Evolutionary conservation across 805 yeast genomes (phyloP), one percentile per base, ranked within the genome.

Genomic region (Saturnispora zaruensis): DNA sequence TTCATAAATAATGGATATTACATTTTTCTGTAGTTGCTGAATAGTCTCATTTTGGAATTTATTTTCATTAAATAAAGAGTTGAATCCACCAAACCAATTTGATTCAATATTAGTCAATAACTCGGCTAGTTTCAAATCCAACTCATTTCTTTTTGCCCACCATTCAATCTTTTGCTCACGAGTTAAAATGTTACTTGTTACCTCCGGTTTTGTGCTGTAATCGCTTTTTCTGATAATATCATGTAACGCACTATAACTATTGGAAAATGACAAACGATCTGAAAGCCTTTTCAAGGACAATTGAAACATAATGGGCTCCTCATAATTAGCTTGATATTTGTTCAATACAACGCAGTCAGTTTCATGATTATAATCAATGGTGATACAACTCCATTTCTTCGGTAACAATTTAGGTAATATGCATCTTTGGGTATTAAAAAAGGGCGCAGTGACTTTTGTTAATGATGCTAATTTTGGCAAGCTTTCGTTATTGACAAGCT

Each of bases 31-130:
- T 36, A 36, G 5, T 36, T 36, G 40, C 21, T 9, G 6, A 36
- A 49, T 50, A 13, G 71, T 55, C 6, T 56, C 56, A 0, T 54
- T 57, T 8, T 55, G 49, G 14, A 69, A 63, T 1, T 67, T 54
- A 2, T 57, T 56, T 7, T 54, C 54, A 1, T 68, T 66, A 38
- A 90, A 83, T 2, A 87, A 59, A 0, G 89, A 82, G 47, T 67
- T 67, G 55, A 88, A 85, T 0, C 91, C 95, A 13, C 91, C 88
- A 34, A 91, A 67, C 90, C 96, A 87, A 49, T 69, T 67, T 21
- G 63, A 62, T 49, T 87, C 91, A 7, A 87, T 74, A 30, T 69
- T 69, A 1, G 62, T 57, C n/a, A 91, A 61, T n/a, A 89, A 63
- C 1, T 63, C 64, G 37, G 73, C 63, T 47, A 91, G 59, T 44